Conservation (phyloP, 2,329 filamentous ascomycete genomes). For the Venturiaceae sp. region DNA sequence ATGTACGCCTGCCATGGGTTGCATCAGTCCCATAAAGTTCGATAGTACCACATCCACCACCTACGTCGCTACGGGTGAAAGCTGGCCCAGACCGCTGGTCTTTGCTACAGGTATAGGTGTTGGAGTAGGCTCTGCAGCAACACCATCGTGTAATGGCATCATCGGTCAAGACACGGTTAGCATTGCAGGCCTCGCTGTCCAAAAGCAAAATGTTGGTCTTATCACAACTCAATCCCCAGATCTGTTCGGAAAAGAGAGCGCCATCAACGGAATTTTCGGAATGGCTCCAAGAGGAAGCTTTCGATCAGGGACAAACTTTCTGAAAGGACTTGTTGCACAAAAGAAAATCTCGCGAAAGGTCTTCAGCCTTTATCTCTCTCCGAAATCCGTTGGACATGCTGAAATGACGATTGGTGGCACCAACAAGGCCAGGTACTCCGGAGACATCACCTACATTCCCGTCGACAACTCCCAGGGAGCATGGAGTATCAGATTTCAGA, state of each 20-base stretch:
- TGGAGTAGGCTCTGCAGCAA: background rate
- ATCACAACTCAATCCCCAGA: background rate
- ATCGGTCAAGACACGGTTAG: background rate
- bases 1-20: background rate
- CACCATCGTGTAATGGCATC: background rate
- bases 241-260: background rate
- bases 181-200: background rate
- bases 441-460: constrained; percentile 1
- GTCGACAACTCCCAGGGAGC: background rate
- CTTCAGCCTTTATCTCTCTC: constrained; percentile 2
- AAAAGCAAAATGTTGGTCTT: background rate
- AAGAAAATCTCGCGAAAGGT: background rate
- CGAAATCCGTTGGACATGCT: background rate
- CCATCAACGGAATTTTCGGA: background rate
- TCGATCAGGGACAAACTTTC: background rate
- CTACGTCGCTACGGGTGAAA: background rate
- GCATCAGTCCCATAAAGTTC: background rate
- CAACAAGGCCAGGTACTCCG: background rate
- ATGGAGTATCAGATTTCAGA: background rate
- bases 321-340: background rate
- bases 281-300: background rate
- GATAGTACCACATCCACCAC: background rate
- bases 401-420: constrained; percentile 3
- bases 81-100: background rate
- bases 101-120: constrained; percentile 2